These are phyloP conservation scores for Paecilomyces fulvus DNA, from an alignment of 2,329 filamentous ascomycete species.

Conservation along the genomic window DNA sequence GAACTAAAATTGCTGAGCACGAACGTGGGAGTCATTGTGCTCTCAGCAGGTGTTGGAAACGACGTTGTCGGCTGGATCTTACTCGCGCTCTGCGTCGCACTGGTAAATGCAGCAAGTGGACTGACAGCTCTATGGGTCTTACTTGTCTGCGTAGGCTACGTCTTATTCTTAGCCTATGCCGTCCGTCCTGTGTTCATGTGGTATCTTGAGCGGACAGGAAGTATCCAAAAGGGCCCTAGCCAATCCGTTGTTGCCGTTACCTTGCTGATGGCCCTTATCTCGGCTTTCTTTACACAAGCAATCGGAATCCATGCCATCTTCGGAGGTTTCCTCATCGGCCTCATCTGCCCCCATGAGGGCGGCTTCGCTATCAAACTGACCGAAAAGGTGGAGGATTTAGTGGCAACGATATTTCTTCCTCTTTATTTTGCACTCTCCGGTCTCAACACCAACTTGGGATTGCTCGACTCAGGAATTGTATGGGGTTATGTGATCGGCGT, in stretches of 20 bases:
- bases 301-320: constrained; percentile 95
- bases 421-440: constrained; percentile 92
- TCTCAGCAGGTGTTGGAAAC: constrained; percentile 87
- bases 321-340: constrained; percentile 77
- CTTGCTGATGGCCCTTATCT: constrained; percentile 66
- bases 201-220: constrained; percentile 63
- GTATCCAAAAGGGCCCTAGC: constrained; percentile 77
- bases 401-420: constrained; percentile 73
- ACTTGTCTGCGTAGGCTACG: constrained; percentile 65
- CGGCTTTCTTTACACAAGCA: constrained; percentile 78
- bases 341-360: constrained; percentile 84
- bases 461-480: constrained; percentile 69
- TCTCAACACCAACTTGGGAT: constrained; percentile 75
- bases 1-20: constrained; percentile 80
- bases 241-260: constrained; percentile 79
- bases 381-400: constrained; percentile 89
- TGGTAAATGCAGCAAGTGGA: constrained; percentile 80
- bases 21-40: constrained; percentile 75
- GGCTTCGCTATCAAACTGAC: constrained; percentile 86
- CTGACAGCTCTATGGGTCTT: constrained; percentile 79
- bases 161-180: constrained; percentile 63
- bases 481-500: constrained; percentile 89
- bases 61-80: constrained; percentile 89
- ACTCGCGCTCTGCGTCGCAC: constrained; percentile 81
- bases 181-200: constrained; percentile 69